A percentile compares a stretch with the other conserved stretches of the same genome.
These are phyloP conservation scores for Sisymbrium irio DNA, from an alignment of 345 rosid species.

Conservation along the genomic window DNA sequence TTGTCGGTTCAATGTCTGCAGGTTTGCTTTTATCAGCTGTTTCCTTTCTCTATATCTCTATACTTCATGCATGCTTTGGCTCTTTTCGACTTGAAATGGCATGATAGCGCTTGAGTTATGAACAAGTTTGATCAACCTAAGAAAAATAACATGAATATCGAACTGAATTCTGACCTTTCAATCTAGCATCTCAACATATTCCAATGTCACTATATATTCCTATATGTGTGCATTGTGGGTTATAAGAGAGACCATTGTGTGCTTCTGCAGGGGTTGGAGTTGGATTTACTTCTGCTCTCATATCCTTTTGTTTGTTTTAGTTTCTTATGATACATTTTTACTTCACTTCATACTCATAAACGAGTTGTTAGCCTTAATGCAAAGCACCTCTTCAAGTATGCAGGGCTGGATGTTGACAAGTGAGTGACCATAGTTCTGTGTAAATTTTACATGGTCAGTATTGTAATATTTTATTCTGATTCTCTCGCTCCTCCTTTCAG, in stretches of 20 bases:
- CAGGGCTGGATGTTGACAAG: constrained; percentile 97
- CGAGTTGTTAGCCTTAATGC: constrained; percentile 67
- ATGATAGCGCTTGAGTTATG: constrained; percentile 5
- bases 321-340: constrained; percentile 11
- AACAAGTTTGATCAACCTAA: constrained; percentile 10
- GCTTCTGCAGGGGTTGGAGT: constrained; percentile 86
- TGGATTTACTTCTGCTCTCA: constrained; percentile 93
- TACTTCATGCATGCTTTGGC: constrained; percentile 6
- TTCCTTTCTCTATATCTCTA: background rate
- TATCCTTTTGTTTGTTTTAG: constrained; percentile 61
- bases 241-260: constrained; percentile 24
- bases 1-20: constrained; percentile 96
- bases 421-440: constrained; percentile 43
- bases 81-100: constrained; percentile 8
- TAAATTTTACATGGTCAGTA: constrained; percentile 20
- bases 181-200: constrained; percentile 11
- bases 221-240: constrained; percentile 7
- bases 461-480: constrained; percentile 10
- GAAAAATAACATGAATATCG: background rate
- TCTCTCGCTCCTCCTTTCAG: constrained; percentile 40
- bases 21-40: constrained; percentile 46
- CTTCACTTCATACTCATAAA: background rate
- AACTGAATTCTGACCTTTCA: background rate
- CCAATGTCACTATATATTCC: constrained; percentile 2
- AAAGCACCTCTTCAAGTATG: constrained; percentile 94